These are phyloP conservation scores for Debaryomycetaceae sp. DNA, from an alignment of 1,139 yeast species.

Conservation along the genomic window DNA sequence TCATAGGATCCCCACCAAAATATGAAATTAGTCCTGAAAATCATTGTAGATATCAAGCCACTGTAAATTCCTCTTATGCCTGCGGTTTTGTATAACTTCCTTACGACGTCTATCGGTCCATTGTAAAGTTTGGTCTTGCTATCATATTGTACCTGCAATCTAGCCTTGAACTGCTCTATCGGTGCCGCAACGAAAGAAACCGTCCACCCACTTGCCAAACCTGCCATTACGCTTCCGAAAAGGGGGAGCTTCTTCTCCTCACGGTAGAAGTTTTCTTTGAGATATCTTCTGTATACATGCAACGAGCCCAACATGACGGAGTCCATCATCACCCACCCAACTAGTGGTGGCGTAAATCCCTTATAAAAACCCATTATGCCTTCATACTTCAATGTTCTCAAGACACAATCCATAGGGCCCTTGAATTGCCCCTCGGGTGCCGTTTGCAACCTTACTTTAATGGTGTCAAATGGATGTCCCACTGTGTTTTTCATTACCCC, in stretches of 20 bases:
- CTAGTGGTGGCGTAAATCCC: conserved; percentile 88
- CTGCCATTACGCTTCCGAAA: conserved; percentile 70
- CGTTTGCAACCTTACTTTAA: conserved; percentile 84
- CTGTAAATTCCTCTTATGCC: conserved; percentile 76
- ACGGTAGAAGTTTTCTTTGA: conserved; percentile 61
- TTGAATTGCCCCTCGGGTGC: conserved; percentile 66
- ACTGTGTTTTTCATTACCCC: conserved; percentile 86
- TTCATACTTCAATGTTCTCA: conserved; percentile 67
- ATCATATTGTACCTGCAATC: conserved; percentile 87
- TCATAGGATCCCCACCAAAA: conserved; percentile 97
- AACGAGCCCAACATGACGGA: conserved; percentile 83
- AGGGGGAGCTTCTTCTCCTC: conserved; percentile 63
- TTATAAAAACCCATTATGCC: conserved; percentile 77
- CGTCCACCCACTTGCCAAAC: conserved; percentile 84
- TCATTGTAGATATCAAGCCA: conserved; percentile 81
- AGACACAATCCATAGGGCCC: conserved; percentile 80
- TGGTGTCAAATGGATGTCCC: conserved; percentile 92
- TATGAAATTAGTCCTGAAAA: conserved; percentile 80
- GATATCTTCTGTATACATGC: conserved; percentile 67
- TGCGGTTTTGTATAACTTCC: conserved; percentile 48
- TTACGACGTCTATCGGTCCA: conserved; percentile 77
- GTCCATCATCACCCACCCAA: conserved; percentile 95
- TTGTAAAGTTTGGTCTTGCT: conserved; percentile 61
- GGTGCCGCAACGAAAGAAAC: conserved; percentile 95
- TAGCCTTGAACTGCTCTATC: conserved; percentile 82